Evolutionary conservation across 2,329 filamentous ascomycete species (phyloP), one percentile per base, ranked within the genome.

Genomic region (Aspergillus texensis): DNA sequence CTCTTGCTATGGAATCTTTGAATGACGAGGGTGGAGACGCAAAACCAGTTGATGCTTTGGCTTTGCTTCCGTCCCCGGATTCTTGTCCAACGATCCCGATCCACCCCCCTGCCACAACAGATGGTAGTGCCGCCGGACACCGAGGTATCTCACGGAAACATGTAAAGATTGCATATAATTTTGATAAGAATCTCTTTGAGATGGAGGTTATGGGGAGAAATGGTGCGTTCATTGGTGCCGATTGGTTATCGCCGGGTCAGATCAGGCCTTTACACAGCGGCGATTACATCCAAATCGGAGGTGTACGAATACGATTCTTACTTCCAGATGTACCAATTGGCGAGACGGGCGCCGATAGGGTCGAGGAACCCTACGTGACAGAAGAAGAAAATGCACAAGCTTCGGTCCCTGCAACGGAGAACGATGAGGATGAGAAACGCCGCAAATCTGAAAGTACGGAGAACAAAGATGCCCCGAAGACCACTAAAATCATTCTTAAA

Each of bases 81-180:
- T 80, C 84, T 62, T 84, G 82, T 66, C 84, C 85, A 6, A 80
- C 87, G 6, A 83, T 89, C 54, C 86, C 86, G 6, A 87, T 89
- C 39, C 87, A 88, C 67, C 85, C 86, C 24, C 83, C 83, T 2
- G 77, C 78, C 32, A 81, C 80, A 19, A 72, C 78, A 43, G 78
- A 81, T 53, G 83, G 79, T 50, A 76, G 69, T 61, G 77, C 82
- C 2, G 80, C 80, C 14, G 81, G 81, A 19, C 85, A 88, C 66
- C 85, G 84, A 65, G 83, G 83, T 50, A 89, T 89, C 39, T 89
- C 87, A 4, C 81, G 87, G 28, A 83, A 86, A 68, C 88, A 90
- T 71, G 82, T 88, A 58, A 84, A 83, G 63, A 88, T 90, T 63
- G 79, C 81, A 30, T 89, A 86, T 77, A 86, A 87, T 62, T 85